These are phyloP conservation scores for Penicillium sp. DNA, from an alignment of 2,329 filamentous ascomycete species.

Conservation along the genomic window DNA sequence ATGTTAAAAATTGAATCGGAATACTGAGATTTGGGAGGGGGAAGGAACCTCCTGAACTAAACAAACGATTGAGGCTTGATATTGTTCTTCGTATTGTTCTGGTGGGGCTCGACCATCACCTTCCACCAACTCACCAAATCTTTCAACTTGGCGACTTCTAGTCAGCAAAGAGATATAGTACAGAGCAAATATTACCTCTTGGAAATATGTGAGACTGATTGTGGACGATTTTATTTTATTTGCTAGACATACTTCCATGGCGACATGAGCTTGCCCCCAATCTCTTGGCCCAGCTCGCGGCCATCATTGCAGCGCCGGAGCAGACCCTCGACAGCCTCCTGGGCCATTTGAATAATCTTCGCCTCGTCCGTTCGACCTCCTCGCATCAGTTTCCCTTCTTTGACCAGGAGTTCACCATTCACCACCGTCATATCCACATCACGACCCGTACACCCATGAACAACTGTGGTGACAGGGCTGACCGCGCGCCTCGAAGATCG, in stretches of 20 bases:
- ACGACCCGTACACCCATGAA: slow-evolving; percentile 45
- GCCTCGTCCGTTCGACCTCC: slow-evolving; percentile 15
- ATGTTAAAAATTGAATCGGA: neutral
- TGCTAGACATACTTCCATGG: slow-evolving; percentile 8
- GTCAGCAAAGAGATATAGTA: neutral
- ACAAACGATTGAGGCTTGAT: neutral
- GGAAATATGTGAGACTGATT: neutral
- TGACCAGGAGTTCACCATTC: slow-evolving; percentile 42
- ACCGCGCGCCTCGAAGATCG: slow-evolving; percentile 8
- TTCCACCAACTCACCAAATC: neutral
- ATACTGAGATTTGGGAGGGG: neutral
- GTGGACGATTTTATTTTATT: neutral
- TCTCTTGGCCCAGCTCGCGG: neutral
- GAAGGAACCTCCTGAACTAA: neutral
- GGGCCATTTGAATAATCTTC: slow-evolving; percentile 13
- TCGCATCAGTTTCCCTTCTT: slow-evolving; percentile 28
- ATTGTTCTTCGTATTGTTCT: slow-evolving; percentile 19
- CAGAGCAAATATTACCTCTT: neutral
- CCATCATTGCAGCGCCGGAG: slow-evolving; percentile 8
- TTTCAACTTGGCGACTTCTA: neutral
- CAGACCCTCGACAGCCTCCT: slow-evolving; percentile 4
- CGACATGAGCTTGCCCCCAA: slow-evolving; percentile 9
- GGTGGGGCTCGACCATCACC: slow-evolving; percentile 11
- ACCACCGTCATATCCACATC: slow-evolving; percentile 47
- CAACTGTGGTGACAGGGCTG: slow-evolving; percentile 38